These are phyloP conservation scores for Colletotrichum euphorbiae DNA, from an alignment of 2,329 filamentous ascomycete genomes.

Conservation along the genomic window DNA sequence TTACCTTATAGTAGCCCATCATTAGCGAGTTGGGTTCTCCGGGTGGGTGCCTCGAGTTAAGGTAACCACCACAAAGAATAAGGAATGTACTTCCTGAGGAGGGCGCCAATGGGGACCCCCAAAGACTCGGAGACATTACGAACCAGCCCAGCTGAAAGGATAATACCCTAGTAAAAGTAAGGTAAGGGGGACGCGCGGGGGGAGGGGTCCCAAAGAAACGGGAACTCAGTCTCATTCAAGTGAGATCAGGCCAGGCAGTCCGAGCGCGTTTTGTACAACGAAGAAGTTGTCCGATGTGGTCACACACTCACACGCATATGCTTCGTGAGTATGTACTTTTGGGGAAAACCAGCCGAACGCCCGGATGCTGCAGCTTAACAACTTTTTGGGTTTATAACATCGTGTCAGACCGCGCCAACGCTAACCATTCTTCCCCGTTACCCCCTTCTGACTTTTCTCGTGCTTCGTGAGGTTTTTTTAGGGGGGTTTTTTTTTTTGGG, in stretches of 20 bases:
- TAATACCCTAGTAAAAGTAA: no score
- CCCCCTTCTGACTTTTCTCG: neutral
- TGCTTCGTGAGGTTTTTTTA: neutral
- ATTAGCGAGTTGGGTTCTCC: neutral
- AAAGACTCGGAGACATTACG: neutral
- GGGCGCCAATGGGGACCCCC: neutral
- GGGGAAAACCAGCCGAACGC: neutral
- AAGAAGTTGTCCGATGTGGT: neutral
- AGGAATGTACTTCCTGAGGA: neutral
- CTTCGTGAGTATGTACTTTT: neutral
- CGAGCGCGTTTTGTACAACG: no score
- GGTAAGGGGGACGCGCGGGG: no score
- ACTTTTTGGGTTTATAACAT: slow-evolving; percentile 4
- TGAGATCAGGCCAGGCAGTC: no score
- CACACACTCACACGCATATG: slow-evolving; percentile 2
- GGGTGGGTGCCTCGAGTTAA: neutral
- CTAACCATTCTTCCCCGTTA: no score
- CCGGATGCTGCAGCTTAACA: slow-evolving; percentile 1
- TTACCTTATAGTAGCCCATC: no score
- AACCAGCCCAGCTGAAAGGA: neutral
- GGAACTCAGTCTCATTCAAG: no score
- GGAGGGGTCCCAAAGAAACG: no score
- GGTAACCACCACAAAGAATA: neutral
- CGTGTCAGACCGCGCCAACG: slow-evolving; percentile 12
- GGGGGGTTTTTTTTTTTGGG: no score